Base-by-base conservation (phyloP, 1,284 basidiomycete species). In the Sanghuangporus baumii region DNA sequence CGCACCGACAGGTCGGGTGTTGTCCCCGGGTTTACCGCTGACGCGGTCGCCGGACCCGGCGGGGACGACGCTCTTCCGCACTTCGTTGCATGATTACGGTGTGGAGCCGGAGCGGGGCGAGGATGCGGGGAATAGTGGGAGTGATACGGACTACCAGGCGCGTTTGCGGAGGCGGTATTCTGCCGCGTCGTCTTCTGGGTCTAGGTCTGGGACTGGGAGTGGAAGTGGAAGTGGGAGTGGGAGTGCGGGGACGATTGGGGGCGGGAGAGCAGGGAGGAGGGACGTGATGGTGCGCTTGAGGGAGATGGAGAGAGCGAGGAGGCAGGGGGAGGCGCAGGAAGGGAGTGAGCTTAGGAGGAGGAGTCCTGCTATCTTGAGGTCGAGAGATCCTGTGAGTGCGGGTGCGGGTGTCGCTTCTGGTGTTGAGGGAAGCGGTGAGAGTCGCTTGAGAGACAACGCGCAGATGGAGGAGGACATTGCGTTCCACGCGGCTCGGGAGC, bases 381-480 rank as follows among this genome's bases (percentile, higher is more conserved):
- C 43, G 6, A 46, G 43, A 46, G 43, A 46, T 31, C 26, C 26
- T 31, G 26, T 5, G 26, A 5, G 26, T 31, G 26, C 26, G 26
- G 26, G 26, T 31, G 26, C 26, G 26, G 3, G 26, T 31, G 23
- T 26, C 3, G 23, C 23, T 26, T 26, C 3, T 26, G 26, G 26
- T 4, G 26, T 31, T 31, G 26, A 31, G 26, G 26, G 2, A 5
- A 3, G 26, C 2, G 3, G 26, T 3, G 26, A 31, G 26, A 31
- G 26, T 31, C 26, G 26, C 26, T 37, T 23, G 47, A 50, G 58
- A 7, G 43, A 62, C 9, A 51, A 63, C 23, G 34, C 48, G 14
- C 47, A 46, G 31, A 59, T 63, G 62, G 62, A 63, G 26, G 62
- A 59, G 50, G 62, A 63, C 38, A 63, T 63, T 18, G 50, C 57